A percentile compares a stretch with the other conserved stretches of the same genome.
Conservation (phyloP, 257 asterid genomes). For the Gentiana straminea region DNA sequence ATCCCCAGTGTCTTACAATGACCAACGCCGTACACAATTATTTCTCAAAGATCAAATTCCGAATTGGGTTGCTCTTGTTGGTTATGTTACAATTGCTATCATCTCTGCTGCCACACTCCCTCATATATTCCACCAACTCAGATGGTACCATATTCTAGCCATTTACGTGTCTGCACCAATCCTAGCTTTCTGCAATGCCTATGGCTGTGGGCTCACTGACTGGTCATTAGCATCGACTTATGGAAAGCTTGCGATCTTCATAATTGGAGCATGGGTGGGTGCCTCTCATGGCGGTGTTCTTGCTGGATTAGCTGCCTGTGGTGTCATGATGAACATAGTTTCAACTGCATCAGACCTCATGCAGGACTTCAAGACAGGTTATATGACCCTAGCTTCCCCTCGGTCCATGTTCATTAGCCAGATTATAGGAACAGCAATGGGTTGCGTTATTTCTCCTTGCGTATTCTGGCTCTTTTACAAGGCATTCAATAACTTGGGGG, state of each 20-base stretch:
- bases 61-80: slow-evolving; percentile 50
- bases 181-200: slow-evolving; percentile 87
- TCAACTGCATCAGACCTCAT: slow-evolving; percentile 87
- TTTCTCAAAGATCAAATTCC: slow-evolving; percentile 88
- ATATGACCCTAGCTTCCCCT: slow-evolving; percentile 81
- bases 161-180: slow-evolving; percentile 70
- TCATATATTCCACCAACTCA: slow-evolving; percentile 63
- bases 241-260: slow-evolving; percentile 79
- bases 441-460: slow-evolving; percentile 71
- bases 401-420: slow-evolving; percentile 90
- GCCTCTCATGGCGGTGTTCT: slow-evolving; percentile 75
- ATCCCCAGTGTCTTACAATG: slow-evolving; percentile 46
- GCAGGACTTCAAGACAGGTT: slow-evolving; percentile 86
- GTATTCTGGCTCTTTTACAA: slow-evolving; percentile 83
- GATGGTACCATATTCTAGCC: slow-evolving; percentile 61
- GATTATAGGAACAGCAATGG: slow-evolving; percentile 84
- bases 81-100: slow-evolving; percentile 49
- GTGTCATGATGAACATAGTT: slow-evolving; percentile 94
- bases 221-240: slow-evolving; percentile 88
- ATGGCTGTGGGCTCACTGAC: slow-evolving; percentile 87
- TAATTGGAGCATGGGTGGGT: slow-evolving; percentile 90
- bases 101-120: slow-evolving; percentile 57
- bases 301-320: slow-evolving; percentile 88
- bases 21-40: slow-evolving; percentile 50
- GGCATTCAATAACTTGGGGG: slow-evolving; percentile 51